phyloP scores from a whole-genome alignment of 2,329 filamentous ascomycete species.

The Uncinocarpus reesii region DNA sequence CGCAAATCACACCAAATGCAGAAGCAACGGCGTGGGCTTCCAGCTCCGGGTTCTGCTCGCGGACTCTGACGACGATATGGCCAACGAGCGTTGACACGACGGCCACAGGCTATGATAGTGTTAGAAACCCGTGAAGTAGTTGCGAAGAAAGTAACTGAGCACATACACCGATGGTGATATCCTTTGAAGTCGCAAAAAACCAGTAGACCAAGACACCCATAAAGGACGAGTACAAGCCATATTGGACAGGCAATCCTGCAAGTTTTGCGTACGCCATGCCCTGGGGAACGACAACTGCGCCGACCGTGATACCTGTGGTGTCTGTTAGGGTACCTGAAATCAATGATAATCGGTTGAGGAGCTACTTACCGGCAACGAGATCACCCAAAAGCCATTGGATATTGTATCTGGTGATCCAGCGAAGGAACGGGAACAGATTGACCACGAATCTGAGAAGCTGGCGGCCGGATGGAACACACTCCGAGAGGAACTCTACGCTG shows the following conservation, averaged over 20 bases:
- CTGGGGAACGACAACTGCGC: conserved; percentile 81
- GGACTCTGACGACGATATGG: conserved; percentile 60
- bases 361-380: conserved; percentile 65
- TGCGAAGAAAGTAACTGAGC: not conserved
- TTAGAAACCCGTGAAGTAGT: conserved; percentile 7
- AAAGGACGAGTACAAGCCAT: conserved; percentile 87
- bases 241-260: conserved; percentile 69
- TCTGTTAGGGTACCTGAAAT: too few relatives aligned
- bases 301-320: conserved; percentile 59
- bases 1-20: conserved; percentile 65
- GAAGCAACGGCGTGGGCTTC: conserved; percentile 60
- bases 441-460: conserved; percentile 52
- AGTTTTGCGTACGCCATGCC: conserved; percentile 90
- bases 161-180: conserved; percentile 88
- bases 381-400: conserved; percentile 80
- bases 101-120: conserved; percentile 61
- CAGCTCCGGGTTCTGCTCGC: conserved; percentile 45
- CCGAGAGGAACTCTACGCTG: conserved; percentile 58
- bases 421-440: conserved; percentile 73
- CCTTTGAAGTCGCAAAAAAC: conserved; percentile 97
- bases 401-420: conserved; percentile 89
- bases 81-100: conserved; percentile 90
- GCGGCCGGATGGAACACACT: conserved; percentile 49
- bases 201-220: conserved; percentile 93
- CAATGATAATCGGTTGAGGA: not conserved